Conservation (phyloP, 1,284 basidiomycete species). For the Pseudozyma flocculosa region DNA sequence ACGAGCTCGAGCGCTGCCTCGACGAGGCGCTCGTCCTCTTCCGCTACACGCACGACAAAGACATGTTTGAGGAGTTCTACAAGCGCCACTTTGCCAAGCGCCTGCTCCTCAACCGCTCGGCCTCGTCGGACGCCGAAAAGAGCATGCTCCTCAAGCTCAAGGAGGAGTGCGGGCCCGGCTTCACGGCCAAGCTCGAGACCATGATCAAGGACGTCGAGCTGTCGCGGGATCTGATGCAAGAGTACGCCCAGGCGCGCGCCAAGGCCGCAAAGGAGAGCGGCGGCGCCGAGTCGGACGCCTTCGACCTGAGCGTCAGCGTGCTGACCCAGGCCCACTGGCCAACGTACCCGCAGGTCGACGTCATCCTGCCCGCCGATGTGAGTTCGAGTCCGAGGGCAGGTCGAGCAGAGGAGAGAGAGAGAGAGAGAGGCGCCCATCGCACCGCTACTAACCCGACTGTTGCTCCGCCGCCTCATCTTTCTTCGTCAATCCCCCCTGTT, state of each 20-base stretch:
- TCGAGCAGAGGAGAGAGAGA: no score
- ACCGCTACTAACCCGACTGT: no score
- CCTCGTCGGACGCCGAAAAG: slow-evolving; percentile 87
- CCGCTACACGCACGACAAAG: slow-evolving; percentile 69
- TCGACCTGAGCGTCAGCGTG: slow-evolving; percentile 63
- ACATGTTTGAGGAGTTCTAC: slow-evolving; percentile 77
- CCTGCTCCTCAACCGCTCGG: slow-evolving; percentile 79
- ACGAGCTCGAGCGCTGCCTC: slow-evolving; percentile 70
- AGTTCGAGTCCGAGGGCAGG: neutral
- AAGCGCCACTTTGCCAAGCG: slow-evolving; percentile 85
- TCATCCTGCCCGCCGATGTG: slow-evolving; percentile 31
- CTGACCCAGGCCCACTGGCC: slow-evolving; percentile 66
- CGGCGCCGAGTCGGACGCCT: slow-evolving; percentile 11
- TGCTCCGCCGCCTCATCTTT: slow-evolving; percentile 6
- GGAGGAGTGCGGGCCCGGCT: slow-evolving; percentile 87
- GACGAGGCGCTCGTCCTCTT: slow-evolving; percentile 80
- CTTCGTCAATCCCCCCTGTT: no score
- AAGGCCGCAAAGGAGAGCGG: slow-evolving; percentile 47
- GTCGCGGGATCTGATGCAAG: slow-evolving; percentile 69
- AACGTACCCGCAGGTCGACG: slow-evolving; percentile 50
- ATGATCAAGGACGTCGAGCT: slow-evolving; percentile 85
- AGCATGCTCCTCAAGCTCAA: slow-evolving; percentile 84
- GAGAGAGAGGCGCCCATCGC: no score
- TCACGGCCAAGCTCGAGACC: slow-evolving; percentile 76
- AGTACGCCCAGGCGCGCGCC: slow-evolving; percentile 59